Percentiles rank a stretch among this genome's conserved stretches.
phyloP scores from a whole-genome alignment of 495 filamentous ascomycete genomes.

The Peziza echinospora region DNA sequence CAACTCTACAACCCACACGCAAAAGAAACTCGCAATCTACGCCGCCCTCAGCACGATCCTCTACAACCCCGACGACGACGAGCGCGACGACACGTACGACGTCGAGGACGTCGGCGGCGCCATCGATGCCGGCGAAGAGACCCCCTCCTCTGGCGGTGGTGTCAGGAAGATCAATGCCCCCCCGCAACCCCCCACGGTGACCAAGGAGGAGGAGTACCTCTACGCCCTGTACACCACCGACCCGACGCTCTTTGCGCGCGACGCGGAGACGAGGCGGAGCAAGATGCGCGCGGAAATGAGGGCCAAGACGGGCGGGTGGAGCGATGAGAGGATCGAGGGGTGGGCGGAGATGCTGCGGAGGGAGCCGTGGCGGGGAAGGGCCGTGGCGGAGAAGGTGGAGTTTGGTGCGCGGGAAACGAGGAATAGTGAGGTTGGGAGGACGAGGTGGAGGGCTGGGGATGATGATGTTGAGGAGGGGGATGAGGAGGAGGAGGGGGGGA shows the following conservation, averaged over 20 bases:
- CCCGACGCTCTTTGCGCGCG: slow-evolving; percentile 45
- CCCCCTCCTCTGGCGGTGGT: slow-evolving; percentile 18
- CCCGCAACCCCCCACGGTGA: not conserved
- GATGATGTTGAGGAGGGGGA: slow-evolving; percentile 19
- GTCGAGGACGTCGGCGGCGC: slow-evolving; percentile 74
- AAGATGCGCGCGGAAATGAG: slow-evolving; percentile 40
- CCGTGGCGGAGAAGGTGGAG: slow-evolving; percentile 32
- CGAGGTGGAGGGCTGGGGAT: slow-evolving; percentile 20
- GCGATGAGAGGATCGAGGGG: slow-evolving; percentile 84
- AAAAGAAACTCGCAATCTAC: slow-evolving; percentile 64
- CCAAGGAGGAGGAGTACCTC: slow-evolving; percentile 20
- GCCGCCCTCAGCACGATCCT: slow-evolving; percentile 68
- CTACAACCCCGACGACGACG: slow-evolving; percentile 93
- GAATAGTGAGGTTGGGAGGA: slow-evolving; percentile 7
- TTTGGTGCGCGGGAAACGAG: slow-evolving; percentile 8
- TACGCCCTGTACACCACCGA: slow-evolving; percentile 44
- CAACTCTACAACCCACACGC: slow-evolving; percentile 20
- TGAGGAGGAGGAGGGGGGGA: slow-evolving; percentile 5
- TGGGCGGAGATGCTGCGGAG: slow-evolving; percentile 70
- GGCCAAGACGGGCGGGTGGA: slow-evolving; percentile 63
- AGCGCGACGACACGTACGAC: slow-evolving; percentile 95
- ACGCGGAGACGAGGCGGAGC: slow-evolving; percentile 42
- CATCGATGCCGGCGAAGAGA: slow-evolving; percentile 33
- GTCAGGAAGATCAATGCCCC: not conserved
- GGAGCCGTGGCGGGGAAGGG: slow-evolving; percentile 40